These are phyloP conservation scores for Xylaria nigripes DNA, from an alignment of 495 filamentous ascomycete genomes.

Conservation along the genomic window DNA sequence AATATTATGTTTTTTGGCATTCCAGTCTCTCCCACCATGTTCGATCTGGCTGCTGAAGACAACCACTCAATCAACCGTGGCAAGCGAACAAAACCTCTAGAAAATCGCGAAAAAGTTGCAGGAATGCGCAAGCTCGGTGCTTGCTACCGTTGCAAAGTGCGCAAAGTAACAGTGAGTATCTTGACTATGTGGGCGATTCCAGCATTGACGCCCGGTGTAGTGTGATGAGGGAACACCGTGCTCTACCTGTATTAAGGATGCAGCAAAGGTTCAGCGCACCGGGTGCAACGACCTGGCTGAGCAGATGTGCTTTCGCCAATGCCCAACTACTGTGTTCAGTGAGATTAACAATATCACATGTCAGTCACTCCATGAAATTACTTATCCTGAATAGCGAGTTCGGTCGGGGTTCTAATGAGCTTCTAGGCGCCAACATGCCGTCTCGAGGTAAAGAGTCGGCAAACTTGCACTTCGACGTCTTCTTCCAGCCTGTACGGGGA, in stretches of 20 bases:
- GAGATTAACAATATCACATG: constrained; percentile 20
- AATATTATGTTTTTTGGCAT: constrained; percentile 10
- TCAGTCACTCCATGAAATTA: constrained; percentile 11
- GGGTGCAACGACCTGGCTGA: constrained; percentile 22
- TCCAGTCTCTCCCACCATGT: constrained; percentile 7
- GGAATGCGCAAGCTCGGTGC: constrained; percentile 26
- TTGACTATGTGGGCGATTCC: not conserved
- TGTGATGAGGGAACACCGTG: constrained; percentile 26
- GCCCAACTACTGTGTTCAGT: constrained; percentile 15
- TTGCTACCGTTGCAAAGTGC: constrained; percentile 26
- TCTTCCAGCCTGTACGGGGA: constrained; percentile 1
- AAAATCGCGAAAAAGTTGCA: constrained; percentile 27
- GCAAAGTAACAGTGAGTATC: constrained; percentile 25
- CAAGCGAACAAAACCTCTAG: constrained; percentile 22
- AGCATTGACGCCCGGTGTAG: constrained; percentile 16
- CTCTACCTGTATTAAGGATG: constrained; percentile 22
- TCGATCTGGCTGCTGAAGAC: constrained; percentile 5
- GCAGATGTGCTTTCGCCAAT: constrained; percentile 22
- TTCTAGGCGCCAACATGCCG: constrained; percentile 7
- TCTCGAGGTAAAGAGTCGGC: constrained; percentile 6
- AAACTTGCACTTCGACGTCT: constrained; percentile 2
- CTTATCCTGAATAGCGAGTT: not conserved
- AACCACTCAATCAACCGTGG: constrained; percentile 21
- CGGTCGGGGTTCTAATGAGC: constrained; percentile 1
- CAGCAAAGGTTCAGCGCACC: constrained; percentile 17